Evolutionary conservation across 345 rosid genomes (phyloP), one percentile per base, ranked within the genome.

Genomic region (Populus tremula): DNA sequence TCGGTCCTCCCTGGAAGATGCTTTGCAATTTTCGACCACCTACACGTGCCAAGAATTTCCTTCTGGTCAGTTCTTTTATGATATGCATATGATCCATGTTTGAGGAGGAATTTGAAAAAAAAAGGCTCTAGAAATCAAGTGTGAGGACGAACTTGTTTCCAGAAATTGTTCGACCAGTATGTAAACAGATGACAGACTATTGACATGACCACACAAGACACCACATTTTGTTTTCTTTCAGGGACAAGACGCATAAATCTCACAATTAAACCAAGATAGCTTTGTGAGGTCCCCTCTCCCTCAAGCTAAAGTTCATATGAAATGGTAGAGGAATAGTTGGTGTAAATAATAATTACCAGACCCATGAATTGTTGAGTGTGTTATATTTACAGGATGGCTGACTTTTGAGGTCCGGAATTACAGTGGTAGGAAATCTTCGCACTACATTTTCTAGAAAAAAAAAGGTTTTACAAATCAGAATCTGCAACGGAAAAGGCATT

Each of bases 1-100:
- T 96, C 99, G 0, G 99, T 96, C 85, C 99, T 92, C 74, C 99
- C 99, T 10, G 98, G 98, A 14, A 96, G 86, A 76, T 92, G 97
- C 86, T 96, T 96, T 0, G 98, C 99, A 14, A 96, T 96, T 84
- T 96, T 92, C 0, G 97, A 92, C 97, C 97, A 92, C 88, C 97
- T 92, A 76, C 4, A 10, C n/a, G 27, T 10, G 63, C 63, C 63
- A 56, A 1, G 5, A n/a, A 56, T n/a, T 0, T n/a, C 63, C 63
- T 56, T 9, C 63, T 3, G 63, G 63, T n/a, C 63, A 56, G 25
- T n/a, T 21, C 25, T 56, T 23, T 56, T 56, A n/a, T n/a, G 50
- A 45, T 45, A 45, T 23, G 13, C 63, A 56, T 56, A 56, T 56
- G 63, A 56, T 56, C n/a, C n/a, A 56, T 56, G 62, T n/a, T 56